Conservation (phyloP, 305 asterid species). For the Fraxinus sp. region DNA sequence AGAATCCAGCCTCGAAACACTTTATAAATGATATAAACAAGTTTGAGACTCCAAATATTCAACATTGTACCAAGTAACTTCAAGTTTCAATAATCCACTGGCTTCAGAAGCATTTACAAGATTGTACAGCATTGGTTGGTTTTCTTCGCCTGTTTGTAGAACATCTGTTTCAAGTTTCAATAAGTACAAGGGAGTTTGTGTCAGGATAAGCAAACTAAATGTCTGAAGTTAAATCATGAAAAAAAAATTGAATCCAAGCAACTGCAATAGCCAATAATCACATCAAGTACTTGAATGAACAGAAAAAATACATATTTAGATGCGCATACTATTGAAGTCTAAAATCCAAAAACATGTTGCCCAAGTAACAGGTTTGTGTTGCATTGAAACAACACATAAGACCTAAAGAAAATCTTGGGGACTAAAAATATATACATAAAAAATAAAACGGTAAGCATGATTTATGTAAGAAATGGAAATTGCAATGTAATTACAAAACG, state of each 20-base stretch:
- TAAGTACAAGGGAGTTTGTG: neutral
- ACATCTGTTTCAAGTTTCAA: slow-evolving; percentile 62
- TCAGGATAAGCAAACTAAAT: neutral
- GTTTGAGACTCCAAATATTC: neutral
- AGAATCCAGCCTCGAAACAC: neutral
- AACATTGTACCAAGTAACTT: slow-evolving; percentile 5
- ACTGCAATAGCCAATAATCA: neutral
- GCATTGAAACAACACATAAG: neutral
- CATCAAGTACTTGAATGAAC: neutral
- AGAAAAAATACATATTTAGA: neutral
- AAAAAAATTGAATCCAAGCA: neutral
- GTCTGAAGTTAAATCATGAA: neutral
- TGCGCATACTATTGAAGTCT: neutral
- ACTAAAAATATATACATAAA: neutral
- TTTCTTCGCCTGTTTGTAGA: slow-evolving; percentile 99
- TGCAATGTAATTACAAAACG: neutral
- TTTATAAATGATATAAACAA: neutral
- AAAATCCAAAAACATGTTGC: neutral
- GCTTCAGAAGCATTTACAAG: slow-evolving; percentile 45
- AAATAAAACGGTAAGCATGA: neutral
- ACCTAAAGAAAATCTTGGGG: neutral
- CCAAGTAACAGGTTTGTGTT: neutral
- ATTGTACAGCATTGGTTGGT: slow-evolving; percentile 84
- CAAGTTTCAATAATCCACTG: slow-evolving; percentile 8
- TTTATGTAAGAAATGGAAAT: neutral